These are phyloP conservation scores for Panicum hallii DNA, from an alignment of 202 grass and related monocot species.

Conservation along the genomic window DNA sequence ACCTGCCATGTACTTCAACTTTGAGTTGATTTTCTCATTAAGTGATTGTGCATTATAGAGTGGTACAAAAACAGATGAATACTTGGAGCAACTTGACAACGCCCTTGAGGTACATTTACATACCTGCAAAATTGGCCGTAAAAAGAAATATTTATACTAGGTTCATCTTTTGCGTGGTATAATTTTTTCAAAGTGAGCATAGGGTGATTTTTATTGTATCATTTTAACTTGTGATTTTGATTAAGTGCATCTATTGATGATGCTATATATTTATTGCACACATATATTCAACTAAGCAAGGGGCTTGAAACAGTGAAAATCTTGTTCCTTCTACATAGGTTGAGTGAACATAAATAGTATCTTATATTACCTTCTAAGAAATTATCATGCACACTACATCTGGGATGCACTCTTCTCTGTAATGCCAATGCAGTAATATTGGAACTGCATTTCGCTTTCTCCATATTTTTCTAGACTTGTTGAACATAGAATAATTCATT, in stretches of 20 bases:
- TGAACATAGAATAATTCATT: neutral
- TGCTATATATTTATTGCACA: slow-evolving; percentile 1
- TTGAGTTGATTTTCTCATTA: slow-evolving; percentile 23
- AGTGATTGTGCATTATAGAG: slow-evolving; percentile 59
- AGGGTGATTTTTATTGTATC: slow-evolving; percentile 7
- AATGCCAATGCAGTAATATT: neutral
- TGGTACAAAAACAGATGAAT: slow-evolving; percentile 80
- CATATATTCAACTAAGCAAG: slow-evolving; percentile 31
- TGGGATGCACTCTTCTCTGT: neutral
- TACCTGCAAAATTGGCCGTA: neutral
- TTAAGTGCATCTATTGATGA: neutral
- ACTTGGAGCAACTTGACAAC: slow-evolving; percentile 85
- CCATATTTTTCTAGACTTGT: slow-evolving; percentile 22
- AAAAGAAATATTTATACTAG: slow-evolving; percentile 1
- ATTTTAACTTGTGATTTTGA: neutral
- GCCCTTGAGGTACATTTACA: slow-evolving; percentile 72
- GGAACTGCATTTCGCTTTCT: neutral
- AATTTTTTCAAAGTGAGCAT: neutral
- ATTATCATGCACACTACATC: neutral
- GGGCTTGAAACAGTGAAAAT: neutral
- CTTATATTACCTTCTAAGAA: neutral
- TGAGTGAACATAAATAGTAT: neutral
- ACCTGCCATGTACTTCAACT: neutral
- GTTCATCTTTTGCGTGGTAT: slow-evolving; percentile 17
- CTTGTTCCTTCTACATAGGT: neutral